Conservation (phyloP, 75 land plant species). For the Ceratopteris richardii region DNA sequence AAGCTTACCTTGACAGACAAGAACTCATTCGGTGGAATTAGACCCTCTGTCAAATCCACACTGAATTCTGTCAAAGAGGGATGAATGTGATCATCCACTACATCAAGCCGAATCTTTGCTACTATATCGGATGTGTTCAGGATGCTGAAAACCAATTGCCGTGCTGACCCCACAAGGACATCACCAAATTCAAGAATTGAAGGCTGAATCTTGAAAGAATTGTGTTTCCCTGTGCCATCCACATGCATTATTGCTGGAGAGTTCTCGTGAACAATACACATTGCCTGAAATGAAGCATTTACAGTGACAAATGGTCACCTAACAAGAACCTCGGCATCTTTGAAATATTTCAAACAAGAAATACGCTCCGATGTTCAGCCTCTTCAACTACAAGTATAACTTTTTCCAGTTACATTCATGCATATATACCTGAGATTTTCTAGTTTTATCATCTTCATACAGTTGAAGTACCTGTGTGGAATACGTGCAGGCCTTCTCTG, state of each 20-base stretch:
- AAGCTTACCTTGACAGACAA: conserved; percentile 15
- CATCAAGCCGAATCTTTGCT: conserved; percentile 11
- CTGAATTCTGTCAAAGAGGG: conserved; percentile 5
- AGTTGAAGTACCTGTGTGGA: conserved; percentile 12
- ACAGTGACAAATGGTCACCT: not conserved
- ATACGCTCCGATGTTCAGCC: too few species aligned
- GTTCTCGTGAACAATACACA: conserved; percentile 9
- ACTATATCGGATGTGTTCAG: conserved; percentile 19
- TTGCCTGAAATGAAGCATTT: conserved; percentile 9
- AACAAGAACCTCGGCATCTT: not conserved
- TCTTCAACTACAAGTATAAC: too few species aligned
- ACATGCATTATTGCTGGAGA: conserved; percentile 8
- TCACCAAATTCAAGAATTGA: conserved; percentile 20
- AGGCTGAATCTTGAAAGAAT: conserved; percentile 7
- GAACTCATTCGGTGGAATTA: conserved; percentile 10
- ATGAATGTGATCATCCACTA: conserved; percentile 16
- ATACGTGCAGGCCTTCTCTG: conserved; percentile 27
- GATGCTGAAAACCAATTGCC: conserved; percentile 13
- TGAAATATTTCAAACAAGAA: not conserved
- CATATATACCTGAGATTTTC: too few species aligned
- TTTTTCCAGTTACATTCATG: too few species aligned
- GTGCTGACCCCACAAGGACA: conserved; percentile 20
- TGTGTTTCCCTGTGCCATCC: conserved; percentile 23
- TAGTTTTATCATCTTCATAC: too few species aligned
- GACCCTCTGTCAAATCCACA: not conserved